phyloP scores from a whole-genome alignment of 306 rosid genomes.

The Fragaria ananassa region DNA sequence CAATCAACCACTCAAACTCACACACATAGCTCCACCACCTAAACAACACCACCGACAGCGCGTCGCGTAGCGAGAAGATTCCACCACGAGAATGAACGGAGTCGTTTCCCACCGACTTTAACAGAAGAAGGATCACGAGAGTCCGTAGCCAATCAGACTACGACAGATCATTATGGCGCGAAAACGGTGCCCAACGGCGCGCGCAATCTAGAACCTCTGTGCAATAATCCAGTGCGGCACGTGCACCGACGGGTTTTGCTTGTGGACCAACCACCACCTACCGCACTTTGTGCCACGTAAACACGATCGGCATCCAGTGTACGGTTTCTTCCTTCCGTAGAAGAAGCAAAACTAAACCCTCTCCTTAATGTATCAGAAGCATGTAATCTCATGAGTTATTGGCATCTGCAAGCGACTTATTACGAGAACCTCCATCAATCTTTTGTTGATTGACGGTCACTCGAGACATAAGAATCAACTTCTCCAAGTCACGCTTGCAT shows the following conservation, averaged over 20 bases:
- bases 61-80: background rate
- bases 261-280: slow-evolving; percentile 16
- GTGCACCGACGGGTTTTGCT: slow-evolving; percentile 50
- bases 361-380: background rate
- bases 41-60: background rate
- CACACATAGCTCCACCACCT: background rate
- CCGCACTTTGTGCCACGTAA: background rate
- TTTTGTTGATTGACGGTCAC: too few relatives aligned
- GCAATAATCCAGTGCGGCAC: slow-evolving; percentile 21
- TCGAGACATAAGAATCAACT: too few relatives aligned
- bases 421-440: too few relatives aligned
- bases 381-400: too few relatives aligned
- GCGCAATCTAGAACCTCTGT: background rate
- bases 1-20: background rate
- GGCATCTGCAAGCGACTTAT: background rate
- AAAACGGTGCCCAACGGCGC: slow-evolving; percentile 4
- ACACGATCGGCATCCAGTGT: background rate
- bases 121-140: slow-evolving; percentile 33
- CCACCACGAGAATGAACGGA: slow-evolving; percentile 16
- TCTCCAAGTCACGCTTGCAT: background rate
- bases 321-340: background rate
- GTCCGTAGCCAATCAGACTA: background rate
- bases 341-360: background rate
- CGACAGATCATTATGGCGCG: background rate
- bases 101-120: slow-evolving; percentile 37